Percentiles rank a stretch among this genome's conserved stretches.
Conservation (phyloP, 768 basidiomycete species). For the Rhizopogon sp. region DNA sequence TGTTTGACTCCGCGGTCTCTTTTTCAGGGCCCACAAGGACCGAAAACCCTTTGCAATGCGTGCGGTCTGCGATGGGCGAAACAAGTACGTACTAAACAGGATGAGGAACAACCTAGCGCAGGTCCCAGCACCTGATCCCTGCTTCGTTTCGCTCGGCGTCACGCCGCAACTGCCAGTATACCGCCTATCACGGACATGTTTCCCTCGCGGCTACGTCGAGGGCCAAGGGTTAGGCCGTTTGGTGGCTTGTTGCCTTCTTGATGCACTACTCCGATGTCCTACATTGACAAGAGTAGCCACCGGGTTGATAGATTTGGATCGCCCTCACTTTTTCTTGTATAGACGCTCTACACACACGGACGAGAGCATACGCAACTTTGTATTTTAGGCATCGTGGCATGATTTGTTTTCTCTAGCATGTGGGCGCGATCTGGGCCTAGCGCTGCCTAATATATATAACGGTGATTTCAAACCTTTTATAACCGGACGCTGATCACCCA, state of each 20-base stretch:
- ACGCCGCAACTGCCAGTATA: neutral
- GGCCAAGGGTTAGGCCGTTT: neutral
- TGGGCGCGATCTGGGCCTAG: too few relatives aligned
- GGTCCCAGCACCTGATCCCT: constrained; percentile 13
- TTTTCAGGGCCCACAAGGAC: constrained; percentile 80
- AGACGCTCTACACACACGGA: constrained; percentile 7
- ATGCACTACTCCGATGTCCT: too few relatives aligned
- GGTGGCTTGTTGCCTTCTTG: neutral
- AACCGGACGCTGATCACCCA: too few relatives aligned
- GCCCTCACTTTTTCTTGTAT: constrained; percentile 10
- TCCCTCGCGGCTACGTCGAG: neutral
- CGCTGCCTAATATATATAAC: too few relatives aligned
- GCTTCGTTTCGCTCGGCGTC: neutral
- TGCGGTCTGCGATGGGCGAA: constrained; percentile 96
- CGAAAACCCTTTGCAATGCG: constrained; percentile 97
- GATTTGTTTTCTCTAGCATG: too few relatives aligned
- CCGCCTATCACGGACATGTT: neutral
- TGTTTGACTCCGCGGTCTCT: constrained; percentile 7
- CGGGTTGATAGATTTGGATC: neutral
- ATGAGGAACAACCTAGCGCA: constrained; percentile 24
- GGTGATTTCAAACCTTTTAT: too few relatives aligned
- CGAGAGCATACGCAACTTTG: constrained; percentile 6
- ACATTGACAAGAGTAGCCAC: neutral
- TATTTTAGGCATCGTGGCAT: neutral
- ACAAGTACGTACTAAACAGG: constrained; percentile 42